A percentile compares a stretch with the other conserved stretches of the same genome.
phyloP scores from a whole-genome alignment of 345 rosid genomes.

The Carallia brachiata region DNA sequence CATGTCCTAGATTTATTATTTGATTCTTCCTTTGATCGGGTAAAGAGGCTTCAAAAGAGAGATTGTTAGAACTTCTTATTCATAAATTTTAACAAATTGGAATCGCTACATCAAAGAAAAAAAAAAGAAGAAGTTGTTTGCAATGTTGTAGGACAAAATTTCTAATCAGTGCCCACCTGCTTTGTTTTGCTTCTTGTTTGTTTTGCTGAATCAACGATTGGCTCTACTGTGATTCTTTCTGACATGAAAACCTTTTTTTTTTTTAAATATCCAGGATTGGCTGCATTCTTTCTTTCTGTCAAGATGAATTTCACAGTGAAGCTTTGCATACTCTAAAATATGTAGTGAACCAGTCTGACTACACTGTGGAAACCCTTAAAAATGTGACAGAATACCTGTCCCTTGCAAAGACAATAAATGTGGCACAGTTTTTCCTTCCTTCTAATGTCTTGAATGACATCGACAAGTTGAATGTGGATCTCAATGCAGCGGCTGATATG shows the following conservation, averaged over 20 bases:
- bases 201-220: slow-evolving; percentile 1
- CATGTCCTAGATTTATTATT: background rate
- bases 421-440: slow-evolving; percentile 77
- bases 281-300: slow-evolving; percentile 89
- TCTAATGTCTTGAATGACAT: slow-evolving; percentile 63
- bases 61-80: no score
- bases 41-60: background rate
- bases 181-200: background rate
- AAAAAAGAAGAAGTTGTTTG: no score
- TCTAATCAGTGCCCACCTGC: background rate
- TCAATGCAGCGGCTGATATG: slow-evolving; percentile 66
- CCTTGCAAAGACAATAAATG: slow-evolving; percentile 84
- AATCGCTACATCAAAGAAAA: no score
- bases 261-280: slow-evolving; percentile 61
- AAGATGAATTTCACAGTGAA: slow-evolving; percentile 73
- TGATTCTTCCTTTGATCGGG: background rate
- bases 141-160: background rate
- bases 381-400: slow-evolving; percentile 85
- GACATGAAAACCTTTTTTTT: slow-evolving; percentile 8
- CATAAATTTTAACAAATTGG: background rate
- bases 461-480: slow-evolving; percentile 72
- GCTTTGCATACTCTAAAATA: slow-evolving; percentile 71
- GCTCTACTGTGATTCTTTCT: slow-evolving; percentile 10
- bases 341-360: slow-evolving; percentile 93
- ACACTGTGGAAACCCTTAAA: slow-evolving; percentile 71